Conservation (phyloP, 768 basidiomycete species). For the Aureoboletus auriporus region DNA sequence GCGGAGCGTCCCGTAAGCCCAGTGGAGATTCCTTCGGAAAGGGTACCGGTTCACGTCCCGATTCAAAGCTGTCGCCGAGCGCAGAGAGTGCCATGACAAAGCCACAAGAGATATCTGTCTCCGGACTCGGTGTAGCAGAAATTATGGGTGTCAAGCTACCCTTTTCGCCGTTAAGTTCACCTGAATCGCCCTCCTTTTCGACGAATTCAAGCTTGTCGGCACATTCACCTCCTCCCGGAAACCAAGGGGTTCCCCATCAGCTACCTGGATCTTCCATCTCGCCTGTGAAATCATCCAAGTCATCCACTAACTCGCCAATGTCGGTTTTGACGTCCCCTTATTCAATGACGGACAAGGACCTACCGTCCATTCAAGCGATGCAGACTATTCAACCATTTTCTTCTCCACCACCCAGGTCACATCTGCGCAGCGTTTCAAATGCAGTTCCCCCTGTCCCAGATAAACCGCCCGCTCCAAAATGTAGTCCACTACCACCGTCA, state of each 20-base stretch:
- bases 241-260: slow-evolving; percentile 12
- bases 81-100: slow-evolving; percentile 17
- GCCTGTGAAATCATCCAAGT: slow-evolving; percentile 15
- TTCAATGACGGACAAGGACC: slow-evolving; percentile 29
- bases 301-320: slow-evolving; percentile 23
- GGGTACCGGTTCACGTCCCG: slow-evolving; percentile 32
- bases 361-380: slow-evolving; percentile 31
- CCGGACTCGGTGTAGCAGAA: slow-evolving; percentile 14
- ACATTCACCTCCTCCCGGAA: slow-evolving; percentile 14
- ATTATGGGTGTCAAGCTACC: slow-evolving; percentile 29
- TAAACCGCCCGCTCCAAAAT: slow-evolving; percentile 26
- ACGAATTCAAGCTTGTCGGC: slow-evolving; percentile 25
- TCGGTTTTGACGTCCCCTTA: slow-evolving; percentile 36
- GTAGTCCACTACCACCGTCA: slow-evolving; percentile 6
- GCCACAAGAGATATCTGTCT: slow-evolving; percentile 16
- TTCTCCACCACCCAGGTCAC: slow-evolving; percentile 9
- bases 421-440: slow-evolving; percentile 10
- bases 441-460: slow-evolving; percentile 28
- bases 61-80: slow-evolving; percentile 36
- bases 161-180: slow-evolving; percentile 27
- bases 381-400: slow-evolving; percentile 15
- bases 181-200: slow-evolving; percentile 31
- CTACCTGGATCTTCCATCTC: slow-evolving; percentile 14
- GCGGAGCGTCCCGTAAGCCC: slow-evolving; percentile 21
- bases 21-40: slow-evolving; percentile 36